Conservation (phyloP, 768 basidiomycete genomes). For the Lepiota brunneoincarnata region DNA sequence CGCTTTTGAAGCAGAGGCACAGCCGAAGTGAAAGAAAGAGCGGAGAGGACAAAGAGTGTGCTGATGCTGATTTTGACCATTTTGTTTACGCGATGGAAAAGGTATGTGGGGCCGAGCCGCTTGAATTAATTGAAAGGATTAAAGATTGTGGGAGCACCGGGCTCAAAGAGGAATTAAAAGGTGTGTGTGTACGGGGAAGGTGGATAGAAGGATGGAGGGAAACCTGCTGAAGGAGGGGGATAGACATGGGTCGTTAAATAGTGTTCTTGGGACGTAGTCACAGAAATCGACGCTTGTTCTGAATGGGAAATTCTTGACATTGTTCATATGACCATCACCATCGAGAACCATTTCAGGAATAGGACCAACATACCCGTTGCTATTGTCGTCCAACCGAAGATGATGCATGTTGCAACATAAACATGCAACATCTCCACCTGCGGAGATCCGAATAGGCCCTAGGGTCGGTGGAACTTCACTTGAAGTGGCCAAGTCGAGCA, state of each 20-base stretch:
- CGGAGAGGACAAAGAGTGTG: slow-evolving; percentile 27
- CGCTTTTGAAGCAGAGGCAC: slow-evolving; percentile 39
- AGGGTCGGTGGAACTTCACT: too few species aligned
- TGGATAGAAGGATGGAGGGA: slow-evolving; percentile 2
- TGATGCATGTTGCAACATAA: neutral
- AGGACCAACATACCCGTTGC: neutral
- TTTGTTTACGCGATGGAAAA: too few species aligned
- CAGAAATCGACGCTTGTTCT: too few species aligned
- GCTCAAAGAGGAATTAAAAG: slow-evolving; percentile 20
- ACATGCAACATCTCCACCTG: neutral
- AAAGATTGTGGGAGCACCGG: slow-evolving; percentile 23
- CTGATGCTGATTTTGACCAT: slow-evolving; percentile 25
- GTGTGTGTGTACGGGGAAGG: slow-evolving; percentile 9
- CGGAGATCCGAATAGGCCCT: too few species aligned
- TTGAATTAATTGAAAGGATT: neutral
- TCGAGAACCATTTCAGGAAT: neutral
- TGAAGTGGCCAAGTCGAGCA: too few species aligned
- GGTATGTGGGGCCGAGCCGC: slow-evolving; percentile 4
- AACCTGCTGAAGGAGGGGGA: neutral
- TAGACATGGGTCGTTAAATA: neutral
- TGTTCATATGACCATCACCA: neutral
- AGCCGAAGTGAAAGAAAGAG: slow-evolving; percentile 29
- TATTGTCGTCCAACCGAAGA: neutral
- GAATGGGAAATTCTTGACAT: too few species aligned
- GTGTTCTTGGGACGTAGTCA: neutral